Base-by-base conservation (phyloP, 2,329 filamentous ascomycete species). In the Ophiostoma ulmi region DNA sequence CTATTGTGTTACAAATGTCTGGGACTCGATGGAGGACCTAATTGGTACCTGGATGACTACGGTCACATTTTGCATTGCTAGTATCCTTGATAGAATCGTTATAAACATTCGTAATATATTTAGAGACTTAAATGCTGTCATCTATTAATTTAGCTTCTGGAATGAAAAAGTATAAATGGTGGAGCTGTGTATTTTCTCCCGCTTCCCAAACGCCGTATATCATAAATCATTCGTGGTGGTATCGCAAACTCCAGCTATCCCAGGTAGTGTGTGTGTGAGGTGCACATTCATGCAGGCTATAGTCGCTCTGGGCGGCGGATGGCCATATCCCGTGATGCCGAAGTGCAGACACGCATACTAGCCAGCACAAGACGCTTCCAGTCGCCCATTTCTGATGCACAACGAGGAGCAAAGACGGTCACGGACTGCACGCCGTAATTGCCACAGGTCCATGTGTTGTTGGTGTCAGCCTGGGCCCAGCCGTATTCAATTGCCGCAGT, bases 371-470 rank as follows among this genome's bases (percentile, higher is more conserved):
- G 72, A 31, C 66, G 69, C 73, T 74, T 76, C 78, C 78, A 79
- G n/a, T 78, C 75, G 48, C 74, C 76, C 48, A 79, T 76, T 73
- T 83, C 81, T 0, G 55, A 75, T 22, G 76, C 76, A 20, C 80
- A 75, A 36, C 81, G 74, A 44, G 80, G 81, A 68, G 80, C 79
- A 31, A 82, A 82, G 0, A 83, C 67, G 63, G 81, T 67, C 31
- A 82, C 75, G 69, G 80, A 82, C 13, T 55, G 39, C 52, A 70
- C 58, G 13, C 58, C 26, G 65, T 74, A 76, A 78, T 0, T 79
- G 78, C 55, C 78, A 10, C 1, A 71, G 58, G 1, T 64, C 68
- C 10, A 75, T 75, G 48, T 5, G 31, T 7, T 75, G 75, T 26
- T 81, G 73, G 69, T 69, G 71, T 68, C 80, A 79, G 11, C 75